Evolutionary conservation across 1,139 yeast species (phyloP).

Genomic region (Arxiozyma slooffiae): DNA sequence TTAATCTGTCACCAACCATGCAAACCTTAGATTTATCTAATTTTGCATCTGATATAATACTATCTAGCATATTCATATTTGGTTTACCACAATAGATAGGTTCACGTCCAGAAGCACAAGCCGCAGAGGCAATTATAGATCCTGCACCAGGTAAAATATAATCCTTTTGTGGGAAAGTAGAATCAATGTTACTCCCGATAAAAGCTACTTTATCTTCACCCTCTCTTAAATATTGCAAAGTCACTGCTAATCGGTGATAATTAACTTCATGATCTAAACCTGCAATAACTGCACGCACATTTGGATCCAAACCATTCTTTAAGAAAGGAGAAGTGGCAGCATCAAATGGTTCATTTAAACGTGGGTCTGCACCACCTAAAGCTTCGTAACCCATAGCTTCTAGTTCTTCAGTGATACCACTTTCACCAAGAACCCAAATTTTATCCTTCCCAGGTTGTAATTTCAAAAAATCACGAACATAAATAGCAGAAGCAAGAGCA

Average conservation of each 20-base stretch:
- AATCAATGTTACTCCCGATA: conserved; percentile 91
- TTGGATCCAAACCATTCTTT: conserved; percentile 45
- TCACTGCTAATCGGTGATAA: conserved; percentile 70
- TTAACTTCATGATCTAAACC: conserved; percentile 73
- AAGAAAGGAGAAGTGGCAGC: conserved; percentile 41
- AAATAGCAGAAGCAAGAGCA: conserved; percentile 84
- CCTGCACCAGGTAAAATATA: conserved; percentile 90
- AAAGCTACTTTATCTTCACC: conserved; percentile 49
- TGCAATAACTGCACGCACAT: conserved; percentile 80
- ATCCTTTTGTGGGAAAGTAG: conserved; percentile 88
- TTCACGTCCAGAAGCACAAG: conserved; percentile 63
- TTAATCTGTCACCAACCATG: conserved; percentile 92
- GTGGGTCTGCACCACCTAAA: conserved; percentile 61
- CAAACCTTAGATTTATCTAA: conserved; percentile 57
- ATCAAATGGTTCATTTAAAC: conserved; percentile 33
- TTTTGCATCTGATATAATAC: conserved; percentile 58
- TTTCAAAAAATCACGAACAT: conserved; percentile 64
- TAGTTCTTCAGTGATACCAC: conserved; percentile 71
- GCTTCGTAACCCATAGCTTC: conserved; percentile 55
- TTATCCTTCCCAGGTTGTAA: conserved; percentile 59
- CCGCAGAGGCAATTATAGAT: conserved; percentile 72
- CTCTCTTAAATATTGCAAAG: conserved; percentile 69
- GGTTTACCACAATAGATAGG: conserved; percentile 90
- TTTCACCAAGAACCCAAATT: conserved; percentile 78
- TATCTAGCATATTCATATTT: conserved; percentile 78